phyloP scores from a whole-genome alignment of 371 early-diverging fungal species.

The Synchytrium microbalum region DNA sequence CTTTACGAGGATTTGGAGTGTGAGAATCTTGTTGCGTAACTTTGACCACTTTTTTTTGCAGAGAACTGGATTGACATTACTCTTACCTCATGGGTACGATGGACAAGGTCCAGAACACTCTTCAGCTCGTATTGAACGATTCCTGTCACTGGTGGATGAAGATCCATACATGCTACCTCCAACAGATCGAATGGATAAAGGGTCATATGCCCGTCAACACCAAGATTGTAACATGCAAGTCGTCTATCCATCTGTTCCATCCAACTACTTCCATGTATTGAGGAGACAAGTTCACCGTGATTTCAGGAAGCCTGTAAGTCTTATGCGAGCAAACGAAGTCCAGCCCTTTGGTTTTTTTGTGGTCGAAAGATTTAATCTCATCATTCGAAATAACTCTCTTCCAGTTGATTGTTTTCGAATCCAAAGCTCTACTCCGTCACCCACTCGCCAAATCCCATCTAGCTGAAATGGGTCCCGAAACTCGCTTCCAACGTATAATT shows the following conservation, averaged over 20 bases:
- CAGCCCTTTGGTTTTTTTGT: constrained; percentile 1
- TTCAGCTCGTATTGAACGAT: constrained; percentile 88
- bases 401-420: constrained; percentile 71
- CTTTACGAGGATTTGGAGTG: not conserved
- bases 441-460: constrained; percentile 80
- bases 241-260: constrained; percentile 88
- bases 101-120: constrained; percentile 98
- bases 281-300: constrained; percentile 93
- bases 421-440: constrained; percentile 90
- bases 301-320: constrained; percentile 81
- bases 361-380: not conserved
- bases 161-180: constrained; percentile 80
- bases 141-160: constrained; percentile 89
- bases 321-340: not conserved
- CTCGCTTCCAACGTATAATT: constrained; percentile 81
- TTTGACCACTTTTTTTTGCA: constrained; percentile 27
- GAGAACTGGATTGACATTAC: constrained; percentile 83
- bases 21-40: not conserved
- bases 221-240: constrained; percentile 98
- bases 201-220: constrained; percentile 65
- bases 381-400: constrained; percentile 1
- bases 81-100: constrained; percentile 96
- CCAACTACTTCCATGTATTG: constrained; percentile 93
- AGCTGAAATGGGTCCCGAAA: constrained; percentile 71
- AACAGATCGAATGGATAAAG: constrained; percentile 53